phyloP scores from a whole-genome alignment of 1,284 basidiomycete species.

The Melampsora larici-populina region DNA sequence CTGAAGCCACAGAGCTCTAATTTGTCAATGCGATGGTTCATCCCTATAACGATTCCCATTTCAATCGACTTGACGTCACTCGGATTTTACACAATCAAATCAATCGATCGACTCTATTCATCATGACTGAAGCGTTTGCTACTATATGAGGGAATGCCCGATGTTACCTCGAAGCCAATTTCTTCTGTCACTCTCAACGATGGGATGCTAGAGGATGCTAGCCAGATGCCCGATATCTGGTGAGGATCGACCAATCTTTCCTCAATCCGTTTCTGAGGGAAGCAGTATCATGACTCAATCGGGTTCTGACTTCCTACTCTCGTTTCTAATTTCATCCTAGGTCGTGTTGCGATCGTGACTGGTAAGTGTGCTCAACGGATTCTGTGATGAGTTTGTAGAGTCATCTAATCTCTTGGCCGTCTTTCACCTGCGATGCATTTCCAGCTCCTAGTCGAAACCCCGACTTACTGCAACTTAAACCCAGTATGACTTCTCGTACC shows the following conservation, averaged over 20 bases:
- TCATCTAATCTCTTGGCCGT: not conserved
- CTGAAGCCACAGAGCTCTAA: too few species aligned
- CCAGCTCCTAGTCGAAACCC: not conserved
- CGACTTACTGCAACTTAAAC: not conserved
- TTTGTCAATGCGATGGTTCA: too few species aligned
- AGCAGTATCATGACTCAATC: not conserved
- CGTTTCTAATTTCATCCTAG: not conserved
- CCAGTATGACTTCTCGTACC: not conserved
- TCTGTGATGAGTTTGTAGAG: not conserved
- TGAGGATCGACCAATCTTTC: not conserved
- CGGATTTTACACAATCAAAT: too few species aligned
- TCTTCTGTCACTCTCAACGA: not conserved
- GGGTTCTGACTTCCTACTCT: not conserved
- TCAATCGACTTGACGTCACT: too few species aligned
- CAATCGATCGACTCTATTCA: too few species aligned
- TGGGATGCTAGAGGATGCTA: too few species aligned
- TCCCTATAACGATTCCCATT: too few species aligned
- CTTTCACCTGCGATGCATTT: too few species aligned
- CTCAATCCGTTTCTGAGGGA: not conserved
- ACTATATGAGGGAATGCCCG: too few species aligned
- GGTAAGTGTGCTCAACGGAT: not conserved
- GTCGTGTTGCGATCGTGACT: slow-evolving; percentile 1
- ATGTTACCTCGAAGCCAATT: too few species aligned
- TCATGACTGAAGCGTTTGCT: too few species aligned
- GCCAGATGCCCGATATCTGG: not conserved